These are phyloP conservation scores for Solanum etuberosum DNA, from an alignment of 257 asterid species.

Conservation along the genomic window DNA sequence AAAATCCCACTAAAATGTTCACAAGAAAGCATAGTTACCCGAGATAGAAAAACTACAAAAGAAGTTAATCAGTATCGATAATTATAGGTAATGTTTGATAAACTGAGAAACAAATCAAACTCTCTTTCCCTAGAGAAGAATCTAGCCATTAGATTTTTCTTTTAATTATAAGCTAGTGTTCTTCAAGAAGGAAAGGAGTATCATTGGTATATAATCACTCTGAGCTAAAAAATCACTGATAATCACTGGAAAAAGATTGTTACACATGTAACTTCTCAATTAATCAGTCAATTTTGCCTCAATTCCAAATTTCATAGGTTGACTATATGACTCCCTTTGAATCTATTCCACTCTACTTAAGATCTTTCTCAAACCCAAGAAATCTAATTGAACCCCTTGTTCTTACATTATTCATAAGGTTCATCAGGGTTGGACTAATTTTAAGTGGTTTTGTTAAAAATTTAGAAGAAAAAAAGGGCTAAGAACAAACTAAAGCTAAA, in stretches of 20 bases:
- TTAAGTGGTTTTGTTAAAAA: background rate
- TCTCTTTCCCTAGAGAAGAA: background rate
- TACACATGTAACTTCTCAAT: background rate
- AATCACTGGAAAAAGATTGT: background rate
- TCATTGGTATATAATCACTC: background rate
- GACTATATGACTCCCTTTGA: background rate
- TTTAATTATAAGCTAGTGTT: background rate
- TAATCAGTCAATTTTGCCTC: background rate
- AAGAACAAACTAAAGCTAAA: background rate
- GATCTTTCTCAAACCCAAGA: background rate
- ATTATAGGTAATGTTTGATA: background rate
- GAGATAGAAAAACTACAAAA: background rate
- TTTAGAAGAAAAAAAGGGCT: background rate
- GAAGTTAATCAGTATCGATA: background rate
- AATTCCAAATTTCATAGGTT: background rate
- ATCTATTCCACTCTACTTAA: no score
- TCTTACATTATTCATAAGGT: background rate
- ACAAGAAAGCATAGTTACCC: background rate
- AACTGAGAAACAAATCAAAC: background rate
- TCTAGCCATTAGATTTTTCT: background rate
- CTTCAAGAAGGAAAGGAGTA: background rate
- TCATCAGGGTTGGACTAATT: background rate
- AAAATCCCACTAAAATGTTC: background rate
- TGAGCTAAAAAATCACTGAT: background rate
- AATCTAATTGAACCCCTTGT: no score